Base-by-base conservation (phyloP, 805 yeast species). In the Wickerhamiella domercqiae region DNA sequence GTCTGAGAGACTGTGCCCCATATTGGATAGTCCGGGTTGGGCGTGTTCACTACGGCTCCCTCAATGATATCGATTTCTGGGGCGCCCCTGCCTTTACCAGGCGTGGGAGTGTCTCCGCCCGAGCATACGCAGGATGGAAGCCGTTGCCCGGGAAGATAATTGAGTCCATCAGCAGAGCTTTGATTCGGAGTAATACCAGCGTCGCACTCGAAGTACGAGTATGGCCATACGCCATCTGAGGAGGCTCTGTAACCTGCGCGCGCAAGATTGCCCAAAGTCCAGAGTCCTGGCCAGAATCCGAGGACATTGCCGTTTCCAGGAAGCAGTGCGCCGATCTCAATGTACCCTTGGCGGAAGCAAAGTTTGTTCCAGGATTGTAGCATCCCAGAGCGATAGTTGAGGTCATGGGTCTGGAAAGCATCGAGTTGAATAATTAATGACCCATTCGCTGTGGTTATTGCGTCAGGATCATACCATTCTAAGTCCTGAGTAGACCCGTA, bases 141-240 rank as follows among this genome's bases (percentile, higher is more conserved):
- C 47, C 69, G 69, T 59, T 86, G 95, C 21, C 96, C 96, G 0
- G 87, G 83, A 38, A 86, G 62, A 52, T 72, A 82, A 2, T 86
- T 78, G 29, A 84, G 72, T 41, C 97, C 97, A 56, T 86, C 96
- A 1, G 78, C 67, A 0, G 93, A 73, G 5, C 93, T 78, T 62
- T 86, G 96, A 56, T 86, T 86, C n/a, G 94, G 80, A 2, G 96
- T 84, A 46, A 84, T 84, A 47, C 97, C 97, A 2, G 86, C 84
- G 61, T 86, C 95, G 60, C 96, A 86, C 3, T 72, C 56, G 25
- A 78, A 77, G 55, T 86, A 86, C 2, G 87, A 65, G 52, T 84
- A 86, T 3, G 97, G 96, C 97, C 97, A 86, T 20, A 80, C 77
- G 42, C 96, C 96, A 19, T 86, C 93, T 2, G 94, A 73, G 3